Evolutionary conservation across 306 rosid species (phyloP), one percentile per base, ranked within the genome.

Genomic region (Pueraria montana): DNA sequence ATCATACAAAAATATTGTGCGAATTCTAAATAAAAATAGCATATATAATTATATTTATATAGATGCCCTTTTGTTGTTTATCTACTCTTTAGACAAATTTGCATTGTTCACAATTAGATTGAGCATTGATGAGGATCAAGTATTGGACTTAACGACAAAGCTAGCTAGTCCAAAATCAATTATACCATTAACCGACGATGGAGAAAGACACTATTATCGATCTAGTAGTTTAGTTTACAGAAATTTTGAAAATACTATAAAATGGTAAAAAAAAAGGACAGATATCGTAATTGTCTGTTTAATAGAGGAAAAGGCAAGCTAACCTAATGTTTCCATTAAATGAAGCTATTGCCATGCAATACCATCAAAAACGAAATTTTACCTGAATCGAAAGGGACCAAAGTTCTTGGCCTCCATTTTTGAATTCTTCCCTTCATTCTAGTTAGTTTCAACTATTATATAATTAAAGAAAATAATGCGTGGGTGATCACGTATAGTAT

Each of bases 371-470:
- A 67, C 26, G 84, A 86, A 62, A 42, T 75, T 83, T 38, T 75
- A 86, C 65, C 87, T 9, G 43, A 86, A 43, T 74, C 34, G 85
- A 81, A 73, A 81, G 79, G 74, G 80, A 66, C 84, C 78, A 80
- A 21, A 56, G 48, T 79, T n/a, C 34, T 20, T 53, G 0, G 36
- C 13, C 24, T 65, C 48, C 14, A 18, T 27, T 78, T 36, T 59
- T 67, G 49, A 72, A 14, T 14, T 62, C 73, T 45, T 83, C 21
- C 27, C 74, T 63, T 74, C 21, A 23, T 61, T 59, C 64, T 11
- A 26, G 6, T 5, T 61, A 4, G 12, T 18, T 80, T 34, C 72
- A 71, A 69, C 30, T 43, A 26, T 26, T 27, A 5, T 27, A 27
- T 27, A 12, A 56, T 34, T 8, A 66, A 65, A n/a, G 3, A 62